A percentile compares a stretch with the other conserved stretches of the same genome.
These are phyloP conservation scores for Xylariomycetidae sp. DNA, from an alignment of 2,329 filamentous ascomycete genomes.

Conservation along the genomic window DNA sequence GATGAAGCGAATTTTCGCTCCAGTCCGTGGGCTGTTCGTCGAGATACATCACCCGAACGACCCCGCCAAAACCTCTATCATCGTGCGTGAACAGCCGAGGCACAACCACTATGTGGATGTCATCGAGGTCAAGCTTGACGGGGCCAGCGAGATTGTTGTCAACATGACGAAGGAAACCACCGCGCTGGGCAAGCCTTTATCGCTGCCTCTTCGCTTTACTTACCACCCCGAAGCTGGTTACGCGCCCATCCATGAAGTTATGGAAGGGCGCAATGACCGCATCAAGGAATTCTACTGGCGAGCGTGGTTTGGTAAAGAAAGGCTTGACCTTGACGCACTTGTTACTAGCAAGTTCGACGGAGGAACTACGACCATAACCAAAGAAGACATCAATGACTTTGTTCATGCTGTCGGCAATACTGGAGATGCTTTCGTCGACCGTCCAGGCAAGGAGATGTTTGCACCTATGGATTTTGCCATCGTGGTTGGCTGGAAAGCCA, in stretches of 20 bases:
- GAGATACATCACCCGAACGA: constrained; percentile 82
- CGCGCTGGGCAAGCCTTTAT: constrained; percentile 74
- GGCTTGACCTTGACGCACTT: constrained; percentile 75
- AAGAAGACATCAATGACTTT: constrained; percentile 94
- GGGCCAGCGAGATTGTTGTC: constrained; percentile 75
- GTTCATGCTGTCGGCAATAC: constrained; percentile 99
- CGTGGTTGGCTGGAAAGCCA: constrained; percentile 98
- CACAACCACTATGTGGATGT: constrained; percentile 86
- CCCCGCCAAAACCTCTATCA: constrained; percentile 76
- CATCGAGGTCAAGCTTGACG: constrained; percentile 73
- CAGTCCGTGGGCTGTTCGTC: constrained; percentile 79
- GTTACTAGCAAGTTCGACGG: constrained; percentile 88
- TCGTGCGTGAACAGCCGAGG: constrained; percentile 80
- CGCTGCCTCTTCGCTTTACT: constrained; percentile 80
- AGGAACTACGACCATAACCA: constrained; percentile 79
- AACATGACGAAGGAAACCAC: constrained; percentile 93
- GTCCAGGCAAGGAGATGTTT: constrained; percentile 87
- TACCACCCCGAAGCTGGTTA: constrained; percentile 96
- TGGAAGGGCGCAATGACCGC: constrained; percentile 91
- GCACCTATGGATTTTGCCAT: constrained; percentile 99
- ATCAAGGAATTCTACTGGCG: constrained; percentile 99
- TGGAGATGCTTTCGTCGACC: constrained; percentile 93
- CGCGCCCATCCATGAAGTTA: constrained; percentile 94
- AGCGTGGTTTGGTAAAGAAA: constrained; percentile 90
- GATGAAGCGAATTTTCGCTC: constrained; percentile 84